Base-by-base conservation (phyloP, 2,329 filamentous ascomycete genomes). In the Didymellaceae sp. region DNA sequence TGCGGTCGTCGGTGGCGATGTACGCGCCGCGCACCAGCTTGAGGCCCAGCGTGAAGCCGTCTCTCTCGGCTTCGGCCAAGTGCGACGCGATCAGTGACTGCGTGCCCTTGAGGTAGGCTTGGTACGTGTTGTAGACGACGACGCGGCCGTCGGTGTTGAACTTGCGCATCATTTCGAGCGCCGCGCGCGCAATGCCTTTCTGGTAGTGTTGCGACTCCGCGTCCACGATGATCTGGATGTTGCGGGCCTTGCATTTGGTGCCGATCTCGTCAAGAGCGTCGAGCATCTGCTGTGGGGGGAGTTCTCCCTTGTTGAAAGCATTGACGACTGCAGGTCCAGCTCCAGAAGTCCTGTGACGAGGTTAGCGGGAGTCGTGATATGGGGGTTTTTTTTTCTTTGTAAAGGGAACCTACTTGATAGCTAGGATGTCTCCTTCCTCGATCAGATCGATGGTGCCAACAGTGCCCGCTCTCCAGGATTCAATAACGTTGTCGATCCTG, bases 71-170 rank as follows among this genome's bases (percentile, higher is more conserved):
- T 0, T 68, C 65, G 0, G 67, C 67, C 18, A 85, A 71, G 52
- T 84, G 80, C 6, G 70, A 56, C 6, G 70, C 63, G 3, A 84
- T 56, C 1, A 71, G 73, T 4, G 56, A 61, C 0, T 75, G 67
- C 0, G 77, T 81, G 26, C 70, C 69, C 63, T 82, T 82, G 24
- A 85, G 76, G 58, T 85, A 85, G 6, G 77, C 77, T 55, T 85
- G 82, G 66, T 84, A 84, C 0, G 82, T 83, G 64, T 79, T 84
- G 75, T 92, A 95, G 52, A 97, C 82, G 42, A 92, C 83, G 62
- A 59, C 75, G 14, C 61, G 52, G 4, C 62, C 62, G 14, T 75
- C 63, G 0, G 66, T 70, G 61, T 80, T 80, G 66, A 33, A 89
- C 84, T 59, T 82, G 77, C 38, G 82, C 81, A 16, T 61, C 75